phyloP scores from a whole-genome alignment of 768 basidiomycete species.

The Boletus sp. region DNA sequence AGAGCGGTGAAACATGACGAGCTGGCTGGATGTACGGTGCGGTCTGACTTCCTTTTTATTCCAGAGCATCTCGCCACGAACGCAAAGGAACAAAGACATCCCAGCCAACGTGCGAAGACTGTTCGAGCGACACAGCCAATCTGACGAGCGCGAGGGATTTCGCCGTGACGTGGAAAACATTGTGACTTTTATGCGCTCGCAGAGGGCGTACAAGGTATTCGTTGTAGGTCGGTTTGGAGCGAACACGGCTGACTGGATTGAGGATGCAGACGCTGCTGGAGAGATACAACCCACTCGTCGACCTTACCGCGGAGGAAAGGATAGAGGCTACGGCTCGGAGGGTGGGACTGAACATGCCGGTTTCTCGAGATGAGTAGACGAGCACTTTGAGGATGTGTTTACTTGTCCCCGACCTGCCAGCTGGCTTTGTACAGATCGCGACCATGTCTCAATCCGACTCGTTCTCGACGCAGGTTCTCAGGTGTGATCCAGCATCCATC shows the following conservation, averaged over 20 bases:
- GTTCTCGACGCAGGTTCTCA: slow-evolving; percentile 41
- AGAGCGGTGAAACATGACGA: slow-evolving; percentile 20
- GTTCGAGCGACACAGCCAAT: slow-evolving; percentile 39
- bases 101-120: slow-evolving; percentile 51
- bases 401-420: slow-evolving; percentile 1
- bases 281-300: slow-evolving; percentile 82
- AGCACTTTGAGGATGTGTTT: slow-evolving; percentile 2
- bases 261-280: slow-evolving; percentile 64
- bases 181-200: slow-evolving; percentile 65
- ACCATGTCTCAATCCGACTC: not conserved
- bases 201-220: slow-evolving; percentile 70
- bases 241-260: not conserved
- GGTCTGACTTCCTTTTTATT: not conserved
- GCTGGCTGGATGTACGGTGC: not conserved
- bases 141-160: slow-evolving; percentile 24
- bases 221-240: slow-evolving; percentile 14
- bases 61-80: slow-evolving; percentile 38
- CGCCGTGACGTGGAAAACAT: slow-evolving; percentile 55
- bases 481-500: slow-evolving; percentile 63
- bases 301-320: slow-evolving; percentile 76
- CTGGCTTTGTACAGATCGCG: not conserved
- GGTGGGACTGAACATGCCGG: slow-evolving; percentile 85
- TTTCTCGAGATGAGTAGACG: slow-evolving; percentile 27
- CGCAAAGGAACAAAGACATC: slow-evolving; percentile 41
- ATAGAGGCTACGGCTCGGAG: slow-evolving; percentile 81